Percentiles rank a stretch among this genome's conserved stretches.
These are phyloP conservation scores for Lithospermum erythrorhizon DNA, from an alignment of 257 asterid species.

Conservation along the genomic window DNA sequence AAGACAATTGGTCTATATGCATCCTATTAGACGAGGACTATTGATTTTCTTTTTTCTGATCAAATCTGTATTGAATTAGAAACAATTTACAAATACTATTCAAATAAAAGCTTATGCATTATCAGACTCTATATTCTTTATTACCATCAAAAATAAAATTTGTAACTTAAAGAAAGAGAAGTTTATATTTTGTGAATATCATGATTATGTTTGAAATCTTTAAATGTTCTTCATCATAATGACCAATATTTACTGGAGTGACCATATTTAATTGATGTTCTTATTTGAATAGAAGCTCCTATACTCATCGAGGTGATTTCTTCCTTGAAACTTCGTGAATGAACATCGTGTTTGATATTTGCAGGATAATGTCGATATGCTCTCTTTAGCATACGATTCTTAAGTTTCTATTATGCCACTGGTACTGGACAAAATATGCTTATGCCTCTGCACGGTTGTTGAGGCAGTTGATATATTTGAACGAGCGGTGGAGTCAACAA, in stretches of 20 bases:
- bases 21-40: too few relatives aligned
- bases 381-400: constrained; percentile 62
- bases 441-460: constrained; percentile 38
- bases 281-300: not conserved
- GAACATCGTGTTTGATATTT: constrained; percentile 12
- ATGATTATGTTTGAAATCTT: not conserved
- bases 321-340: constrained; percentile 9
- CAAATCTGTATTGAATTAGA: too few relatives aligned
- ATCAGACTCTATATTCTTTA: too few relatives aligned
- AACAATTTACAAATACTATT: too few relatives aligned
- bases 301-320: constrained; percentile 4
- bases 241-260: too few relatives aligned
- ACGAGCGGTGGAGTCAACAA: constrained; percentile 38
- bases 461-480: constrained; percentile 71
- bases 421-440: constrained; percentile 78
- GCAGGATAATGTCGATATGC: constrained; percentile 61
- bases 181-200: not conserved
- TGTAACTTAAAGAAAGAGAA: not conserved
- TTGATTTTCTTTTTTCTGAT: too few relatives aligned
- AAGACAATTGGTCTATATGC: too few relatives aligned
- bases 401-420: constrained; percentile 73
- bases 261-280: too few relatives aligned
- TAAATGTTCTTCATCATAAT: too few relatives aligned
- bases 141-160: too few relatives aligned
- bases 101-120: too few relatives aligned